phyloP scores from a whole-genome alignment of 768 basidiomycete genomes.

The Calocybe indica region DNA sequence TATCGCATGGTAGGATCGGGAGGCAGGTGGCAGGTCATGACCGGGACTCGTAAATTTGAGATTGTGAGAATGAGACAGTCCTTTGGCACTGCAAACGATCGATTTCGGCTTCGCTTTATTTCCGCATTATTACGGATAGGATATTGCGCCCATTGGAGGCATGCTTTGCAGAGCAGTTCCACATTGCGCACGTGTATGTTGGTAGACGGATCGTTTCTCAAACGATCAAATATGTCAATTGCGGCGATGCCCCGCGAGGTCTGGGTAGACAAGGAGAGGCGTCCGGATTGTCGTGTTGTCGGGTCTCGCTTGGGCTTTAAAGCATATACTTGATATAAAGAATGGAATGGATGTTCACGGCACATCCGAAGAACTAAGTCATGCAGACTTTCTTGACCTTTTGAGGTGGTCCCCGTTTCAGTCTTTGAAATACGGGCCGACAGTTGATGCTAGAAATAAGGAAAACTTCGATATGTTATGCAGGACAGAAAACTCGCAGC shows the following conservation, averaged over 20 bases:
- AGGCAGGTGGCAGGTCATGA: conserved; percentile 67
- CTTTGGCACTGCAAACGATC: conserved; percentile 36
- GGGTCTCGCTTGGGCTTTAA: conserved; percentile 34
- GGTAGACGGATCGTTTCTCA: conserved; percentile 34
- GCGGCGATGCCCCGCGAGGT: conserved; percentile 43
- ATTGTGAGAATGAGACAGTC: conserved; percentile 41
- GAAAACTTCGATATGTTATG: neutral
- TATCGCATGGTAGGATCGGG: conserved; percentile 71
- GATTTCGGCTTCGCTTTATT: conserved; percentile 15
- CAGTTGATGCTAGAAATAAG: conserved; percentile 63
- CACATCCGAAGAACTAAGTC: conserved; percentile 70
- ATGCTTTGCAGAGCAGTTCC: conserved; percentile 58
- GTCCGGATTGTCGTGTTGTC: conserved; percentile 39
- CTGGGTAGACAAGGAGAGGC: conserved; percentile 23
- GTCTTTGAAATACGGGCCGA: conserved; percentile 74
- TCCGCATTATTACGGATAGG: conserved; percentile 34
- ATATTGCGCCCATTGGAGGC: conserved; percentile 67
- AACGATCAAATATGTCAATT: conserved; percentile 47
- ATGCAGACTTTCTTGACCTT: conserved; percentile 57
- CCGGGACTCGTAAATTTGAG: conserved; percentile 63
- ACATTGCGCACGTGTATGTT: conserved; percentile 42
- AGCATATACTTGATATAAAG: conserved; percentile 84
- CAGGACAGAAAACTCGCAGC: neutral
- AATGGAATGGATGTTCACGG: conserved; percentile 90
- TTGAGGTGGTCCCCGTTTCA: conserved; percentile 16